phyloP scores from a whole-genome alignment of 177 flowering plant genomes.

The Vitis hybrid region DNA sequence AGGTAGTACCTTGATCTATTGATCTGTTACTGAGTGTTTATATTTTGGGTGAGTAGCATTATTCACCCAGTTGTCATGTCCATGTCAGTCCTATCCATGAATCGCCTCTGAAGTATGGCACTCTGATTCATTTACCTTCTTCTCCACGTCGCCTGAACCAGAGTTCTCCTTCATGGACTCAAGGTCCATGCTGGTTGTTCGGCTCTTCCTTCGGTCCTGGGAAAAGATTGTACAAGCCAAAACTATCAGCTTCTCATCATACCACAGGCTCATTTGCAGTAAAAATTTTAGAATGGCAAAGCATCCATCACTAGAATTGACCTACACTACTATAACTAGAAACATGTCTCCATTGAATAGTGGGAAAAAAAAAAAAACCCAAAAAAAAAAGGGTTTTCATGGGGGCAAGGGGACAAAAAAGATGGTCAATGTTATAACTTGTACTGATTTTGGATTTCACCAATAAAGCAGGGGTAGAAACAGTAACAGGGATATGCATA shows the following conservation, averaged over 20 bases:
- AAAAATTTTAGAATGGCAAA: too few species aligned
- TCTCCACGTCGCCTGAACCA: slow-evolving; percentile 37
- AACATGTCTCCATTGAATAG: too few species aligned
- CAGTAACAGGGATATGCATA: too few species aligned
- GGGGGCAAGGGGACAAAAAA: too few species aligned
- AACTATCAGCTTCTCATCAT: not conserved
- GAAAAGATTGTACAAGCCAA: slow-evolving; percentile 4
- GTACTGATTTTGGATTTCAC: too few species aligned
- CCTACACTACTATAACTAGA: too few species aligned
- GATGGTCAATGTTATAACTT: too few species aligned
- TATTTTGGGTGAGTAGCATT: not conserved
- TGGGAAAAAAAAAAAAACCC: too few species aligned
- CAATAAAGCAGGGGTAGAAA: too few species aligned
- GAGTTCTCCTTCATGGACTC: slow-evolving; percentile 48
- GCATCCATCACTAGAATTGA: too few species aligned
- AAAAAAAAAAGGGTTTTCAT: too few species aligned
- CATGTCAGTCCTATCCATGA: slow-evolving; percentile 24
- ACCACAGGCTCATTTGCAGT: too few species aligned
- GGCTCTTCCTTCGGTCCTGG: slow-evolving; percentile 77
- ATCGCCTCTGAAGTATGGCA: slow-evolving; percentile 22
- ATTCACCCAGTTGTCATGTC: not conserved
- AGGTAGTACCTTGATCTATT: not conserved
- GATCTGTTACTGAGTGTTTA: slow-evolving; percentile 12
- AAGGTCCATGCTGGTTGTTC: slow-evolving; percentile 72
- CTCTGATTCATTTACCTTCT: slow-evolving; percentile 28